Base-by-base conservation (phyloP, 2,329 filamentous ascomycete species). In the Cladosporium austrohemisphaericum region DNA sequence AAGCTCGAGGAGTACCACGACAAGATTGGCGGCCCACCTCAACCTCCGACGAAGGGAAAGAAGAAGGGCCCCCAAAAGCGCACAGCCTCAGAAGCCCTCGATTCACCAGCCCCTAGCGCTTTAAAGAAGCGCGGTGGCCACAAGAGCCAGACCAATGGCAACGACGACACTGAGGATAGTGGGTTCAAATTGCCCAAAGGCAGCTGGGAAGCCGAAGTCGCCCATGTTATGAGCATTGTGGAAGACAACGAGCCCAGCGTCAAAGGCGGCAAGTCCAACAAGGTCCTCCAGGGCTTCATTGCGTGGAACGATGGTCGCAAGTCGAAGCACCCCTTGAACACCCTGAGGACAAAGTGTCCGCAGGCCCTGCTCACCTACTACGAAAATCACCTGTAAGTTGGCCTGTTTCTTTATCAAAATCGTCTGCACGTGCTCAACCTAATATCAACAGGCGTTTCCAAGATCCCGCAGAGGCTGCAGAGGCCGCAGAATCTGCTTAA, bases 201-300 rank as follows among this genome's bases (percentile, higher is more conserved):
- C 6, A 83, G 77, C 25, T 93, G 88, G 88, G 88, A 93, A 57
- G 80, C 88, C 9, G 76, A 86, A 2, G 80, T 92, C 19, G 75
- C 78, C 16, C 73, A 74, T 1, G 83, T 93, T 25, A 86, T 90
- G 56, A 86, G 84, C 0, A 85, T 86, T 50, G 80, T 88, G 58
- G 83, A 88, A 57, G 76, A 78, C 41, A 38, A 56, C 28, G 57
- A 57, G 13, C 36, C 46, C 20, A 51, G 52, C 16, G 28, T 61
- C 46, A 52, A 43, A 29, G 25, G 67, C 63, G 9, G 65, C 62
- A 55, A 55, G 41, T 53, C 58, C 23, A 72, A 77, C 20, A 72
- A 71, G 3, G 78, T 76, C 52, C 72, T 88, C 11, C 75, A 81
- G 25, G 85, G 86, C 1, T 88, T 84, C 57, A 69, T 91, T 25